Base-by-base conservation (phyloP, 345 rosid genomes). In the Eutrema yunnanense region DNA sequence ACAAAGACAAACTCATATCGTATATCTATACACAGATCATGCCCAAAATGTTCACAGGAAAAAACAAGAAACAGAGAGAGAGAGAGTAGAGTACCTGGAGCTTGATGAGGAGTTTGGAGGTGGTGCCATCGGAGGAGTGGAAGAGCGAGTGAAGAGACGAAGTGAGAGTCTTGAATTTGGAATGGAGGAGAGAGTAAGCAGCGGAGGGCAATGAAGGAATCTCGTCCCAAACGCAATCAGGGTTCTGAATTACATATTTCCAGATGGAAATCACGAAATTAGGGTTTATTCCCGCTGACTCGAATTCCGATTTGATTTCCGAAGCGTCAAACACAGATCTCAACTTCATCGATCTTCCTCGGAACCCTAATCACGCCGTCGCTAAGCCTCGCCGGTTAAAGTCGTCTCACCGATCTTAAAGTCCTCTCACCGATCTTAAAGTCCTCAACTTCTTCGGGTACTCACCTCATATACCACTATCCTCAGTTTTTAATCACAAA, bases 241-340 rank as follows among this genome's bases (percentile, higher is more conserved):
- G 98, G 80, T 90, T 90, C 72, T 84, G 90, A 26, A 87, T 63
- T 76, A 85, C 96, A 58, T 75, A 90, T 89, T 92, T 95, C 99
- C 98, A 95, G 41, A 95, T 87, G 6, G 78, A 69, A 49, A 84
- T 84, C 69, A 81, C 76, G 83, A 92, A 90, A 42, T 74, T 67
- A 44, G 82, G 73, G 76, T 75, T 87, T 68, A 95, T 82, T 63
- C 87, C 89, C 46, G 92, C 84, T 29, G 79, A 76, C 10, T 82
- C 84, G 61, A 95, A 83, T 51, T 85, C 90, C 58, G 82, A 49
- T 77, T 75, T 76, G 60, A 95, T 71, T 47, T 83, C 88, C 33
- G 87, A 74, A 27, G 86, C 87, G 51, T 92, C 87, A 52, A 95
- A 95, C 34, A 90, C 84, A 19, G 99, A 95, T 61, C 78, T 78